Conservation (phyloP, 495 filamentous ascomycete species). For the Cairneyella variabilis region DNA sequence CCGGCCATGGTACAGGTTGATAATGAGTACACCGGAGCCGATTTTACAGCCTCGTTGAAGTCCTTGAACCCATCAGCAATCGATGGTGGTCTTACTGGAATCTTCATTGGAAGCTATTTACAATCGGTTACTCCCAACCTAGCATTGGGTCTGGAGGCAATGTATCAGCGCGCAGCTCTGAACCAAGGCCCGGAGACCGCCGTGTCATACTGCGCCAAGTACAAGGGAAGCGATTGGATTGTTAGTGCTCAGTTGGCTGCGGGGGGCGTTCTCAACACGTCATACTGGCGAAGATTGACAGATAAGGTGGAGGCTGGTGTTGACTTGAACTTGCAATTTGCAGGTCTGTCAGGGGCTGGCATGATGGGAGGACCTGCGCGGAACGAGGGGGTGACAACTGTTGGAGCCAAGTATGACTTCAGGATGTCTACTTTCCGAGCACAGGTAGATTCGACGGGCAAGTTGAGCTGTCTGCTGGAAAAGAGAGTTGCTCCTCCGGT, state of each 20-base stretch:
- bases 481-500: conserved; percentile 91
- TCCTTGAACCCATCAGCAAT: conserved; percentile 88
- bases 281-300: conserved; percentile 92
- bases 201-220: conserved; percentile 83
- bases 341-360: conserved; percentile 47
- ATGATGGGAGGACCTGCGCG: conserved; percentile 64
- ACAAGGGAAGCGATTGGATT: conserved; percentile 87
- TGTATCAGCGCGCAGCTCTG: conserved; percentile 83
- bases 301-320: conserved; percentile 95
- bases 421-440: conserved; percentile 88
- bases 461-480: conserved; percentile 88
- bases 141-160: conserved; percentile 83
- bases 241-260: conserved; percentile 77
- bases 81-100: conserved; percentile 88
- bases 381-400: conserved; percentile 83
- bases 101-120: conserved; percentile 91
- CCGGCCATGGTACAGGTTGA: conserved; percentile 83
- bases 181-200: conserved; percentile 78
- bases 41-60: conserved; percentile 90
- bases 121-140: conserved; percentile 88
- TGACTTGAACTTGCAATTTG: conserved; percentile 85
- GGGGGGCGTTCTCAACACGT: conserved; percentile 83
- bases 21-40: conserved; percentile 86
- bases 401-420: conserved; percentile 99
- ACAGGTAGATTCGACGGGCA: conserved; percentile 91